Percentiles rank a stretch among this genome's conserved stretches.
Conservation (phyloP, 176 grass and related monocot species). For the Paspalum vaginatum region DNA sequence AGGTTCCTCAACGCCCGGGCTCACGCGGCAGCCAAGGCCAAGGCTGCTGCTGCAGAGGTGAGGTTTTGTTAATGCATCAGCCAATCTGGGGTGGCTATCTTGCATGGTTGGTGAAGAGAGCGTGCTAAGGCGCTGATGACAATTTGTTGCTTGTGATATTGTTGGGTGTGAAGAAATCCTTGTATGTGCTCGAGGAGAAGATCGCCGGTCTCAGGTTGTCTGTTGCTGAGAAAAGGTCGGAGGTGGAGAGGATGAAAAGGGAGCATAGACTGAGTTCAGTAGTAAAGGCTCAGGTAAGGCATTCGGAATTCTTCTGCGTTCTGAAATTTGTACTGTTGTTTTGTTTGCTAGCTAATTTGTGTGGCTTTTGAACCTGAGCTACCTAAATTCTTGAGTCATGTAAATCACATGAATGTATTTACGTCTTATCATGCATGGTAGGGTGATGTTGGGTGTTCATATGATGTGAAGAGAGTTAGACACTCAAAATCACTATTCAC, state of each 20-base stretch:
- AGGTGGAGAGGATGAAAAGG: slow-evolving; percentile 57
- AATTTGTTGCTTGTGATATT: neutral
- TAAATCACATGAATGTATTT: slow-evolving; percentile 11
- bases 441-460: neutral
- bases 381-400: neutral
- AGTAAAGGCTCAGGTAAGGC: slow-evolving; percentile 61
- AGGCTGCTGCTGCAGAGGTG: slow-evolving; percentile 59
- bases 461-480: neutral
- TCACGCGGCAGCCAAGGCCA: slow-evolving; percentile 42
- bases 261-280: slow-evolving; percentile 46
- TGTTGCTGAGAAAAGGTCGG: slow-evolving; percentile 50
- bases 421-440: slow-evolving; percentile 7
- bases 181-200: slow-evolving; percentile 48
- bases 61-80: neutral
- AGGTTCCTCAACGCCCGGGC: slow-evolving; percentile 69
- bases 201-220: slow-evolving; percentile 46
- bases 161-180: slow-evolving; percentile 56
- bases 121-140: slow-evolving; percentile 7
- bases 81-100: neutral
- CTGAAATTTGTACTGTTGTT: neutral
- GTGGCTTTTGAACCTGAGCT: slow-evolving; percentile 13
- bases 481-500: neutral
- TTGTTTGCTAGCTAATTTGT: neutral
- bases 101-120: neutral
- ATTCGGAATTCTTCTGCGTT: neutral